These are phyloP conservation scores for Meripilus lineatus DNA, from an alignment of 1,284 basidiomycete species.

Conservation along the genomic window DNA sequence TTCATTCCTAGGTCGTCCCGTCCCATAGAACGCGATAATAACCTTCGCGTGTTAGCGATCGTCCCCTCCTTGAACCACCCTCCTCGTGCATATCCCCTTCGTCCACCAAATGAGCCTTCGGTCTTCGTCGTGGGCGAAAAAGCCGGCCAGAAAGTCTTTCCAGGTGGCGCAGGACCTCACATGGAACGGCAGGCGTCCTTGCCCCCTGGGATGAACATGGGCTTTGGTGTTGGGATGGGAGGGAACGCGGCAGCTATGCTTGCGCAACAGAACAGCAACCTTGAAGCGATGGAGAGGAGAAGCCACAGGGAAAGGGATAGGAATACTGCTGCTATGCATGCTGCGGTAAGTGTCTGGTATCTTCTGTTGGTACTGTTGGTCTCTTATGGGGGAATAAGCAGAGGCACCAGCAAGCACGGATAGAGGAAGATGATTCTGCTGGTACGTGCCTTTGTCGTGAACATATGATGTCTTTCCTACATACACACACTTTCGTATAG, in stretches of 20 bases:
- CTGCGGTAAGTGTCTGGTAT: slow-evolving; percentile 9
- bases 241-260: slow-evolving; percentile 56
- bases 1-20: slow-evolving; percentile 18
- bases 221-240: slow-evolving; percentile 15
- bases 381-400: slow-evolving; percentile 12
- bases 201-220: slow-evolving; percentile 11
- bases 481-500: slow-evolving; percentile 25
- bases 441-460: slow-evolving; percentile 33
- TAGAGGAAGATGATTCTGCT: slow-evolving; percentile 67
- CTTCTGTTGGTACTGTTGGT: background rate
- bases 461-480: too few species aligned
- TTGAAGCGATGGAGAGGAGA: slow-evolving; percentile 63
- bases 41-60: too few species aligned
- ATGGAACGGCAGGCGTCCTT: slow-evolving; percentile 9
- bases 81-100: slow-evolving; percentile 64
- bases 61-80: slow-evolving; percentile 53
- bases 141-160: slow-evolving; percentile 47
- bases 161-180: slow-evolving; percentile 6
- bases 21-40: too few species aligned
- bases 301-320: slow-evolving; percentile 34
- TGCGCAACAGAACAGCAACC: slow-evolving; percentile 62
- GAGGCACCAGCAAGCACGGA: slow-evolving; percentile 35
- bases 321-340: slow-evolving; percentile 19
- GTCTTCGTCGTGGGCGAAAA: slow-evolving; percentile 68
- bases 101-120: slow-evolving; percentile 54